Conservation (phyloP, 208 protist genomes). For the Leishmania aethiopica region DNA sequence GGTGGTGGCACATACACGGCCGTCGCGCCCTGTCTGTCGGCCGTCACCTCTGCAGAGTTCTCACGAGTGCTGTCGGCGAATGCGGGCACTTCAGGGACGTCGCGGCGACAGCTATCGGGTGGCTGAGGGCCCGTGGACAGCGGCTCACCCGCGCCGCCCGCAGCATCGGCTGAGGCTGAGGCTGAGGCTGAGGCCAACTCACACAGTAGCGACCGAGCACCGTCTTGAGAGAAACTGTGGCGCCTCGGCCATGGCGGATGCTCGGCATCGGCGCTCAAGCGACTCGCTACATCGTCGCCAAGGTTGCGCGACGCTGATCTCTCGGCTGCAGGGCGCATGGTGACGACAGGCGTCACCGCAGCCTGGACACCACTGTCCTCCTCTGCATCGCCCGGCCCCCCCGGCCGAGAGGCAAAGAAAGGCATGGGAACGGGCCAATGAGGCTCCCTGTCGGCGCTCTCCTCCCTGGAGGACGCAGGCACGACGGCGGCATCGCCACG, state of each 20-base stretch:
- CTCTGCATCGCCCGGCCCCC: background rate
- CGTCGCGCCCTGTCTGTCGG: background rate
- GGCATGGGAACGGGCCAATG: background rate
- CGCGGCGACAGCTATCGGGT: background rate
- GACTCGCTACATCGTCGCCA: background rate
- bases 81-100: background rate
- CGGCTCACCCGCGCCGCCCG: background rate
- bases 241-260: background rate
- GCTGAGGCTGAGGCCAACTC: slow-evolving; percentile 16
- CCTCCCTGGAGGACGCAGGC: background rate
- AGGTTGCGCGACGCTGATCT: background rate
- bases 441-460: background rate
- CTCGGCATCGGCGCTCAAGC: background rate
- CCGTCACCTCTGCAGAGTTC: background rate
- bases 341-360: background rate
- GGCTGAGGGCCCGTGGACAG: background rate
- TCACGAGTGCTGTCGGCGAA: background rate
- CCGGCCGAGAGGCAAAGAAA: background rate
- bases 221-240: background rate
- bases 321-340: background rate
- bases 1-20: slow-evolving; percentile 7
- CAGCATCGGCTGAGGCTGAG: background rate
- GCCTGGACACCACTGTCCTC: background rate
- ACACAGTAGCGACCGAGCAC: slow-evolving; percentile 17
- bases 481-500: background rate